Conservation (phyloP, 495 filamentous ascomycete genomes). For the Cairneyella variabilis region DNA sequence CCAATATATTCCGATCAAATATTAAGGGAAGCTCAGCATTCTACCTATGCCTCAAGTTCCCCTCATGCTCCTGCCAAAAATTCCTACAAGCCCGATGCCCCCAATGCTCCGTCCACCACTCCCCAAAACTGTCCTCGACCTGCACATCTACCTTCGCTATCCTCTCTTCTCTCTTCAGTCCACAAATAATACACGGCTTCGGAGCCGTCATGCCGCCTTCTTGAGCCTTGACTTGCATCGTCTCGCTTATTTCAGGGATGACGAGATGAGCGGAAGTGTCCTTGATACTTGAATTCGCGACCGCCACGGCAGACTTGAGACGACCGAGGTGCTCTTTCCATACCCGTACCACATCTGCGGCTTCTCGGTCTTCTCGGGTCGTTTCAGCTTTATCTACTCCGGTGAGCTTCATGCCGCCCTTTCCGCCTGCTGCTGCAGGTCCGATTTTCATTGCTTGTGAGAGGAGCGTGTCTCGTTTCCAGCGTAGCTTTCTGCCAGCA, state of each 20-base stretch:
- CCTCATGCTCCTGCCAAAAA: constrained; percentile 79
- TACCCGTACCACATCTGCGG: constrained; percentile 64
- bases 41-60: constrained; percentile 61
- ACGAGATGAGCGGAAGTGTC: constrained; percentile 31
- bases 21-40: too few relatives aligned
- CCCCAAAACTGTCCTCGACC: constrained; percentile 85
- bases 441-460: constrained; percentile 86
- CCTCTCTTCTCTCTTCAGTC: constrained; percentile 81
- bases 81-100: constrained; percentile 72
- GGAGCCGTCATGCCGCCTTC: constrained; percentile 66
- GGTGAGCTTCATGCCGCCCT: constrained; percentile 83
- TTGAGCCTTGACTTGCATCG: constrained; percentile 54
- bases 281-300: constrained; percentile 39
- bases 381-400: constrained; percentile 75
- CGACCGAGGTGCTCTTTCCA: constrained; percentile 70
- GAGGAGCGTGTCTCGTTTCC: constrained; percentile 85
- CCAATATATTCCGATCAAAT: too few relatives aligned
- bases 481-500: constrained; percentile 78
- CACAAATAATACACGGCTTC: constrained; percentile 83
- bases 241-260: constrained; percentile 67
- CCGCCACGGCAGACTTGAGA: constrained; percentile 54
- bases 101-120: constrained; percentile 96
- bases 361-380: constrained; percentile 83
- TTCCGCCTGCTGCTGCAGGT: constrained; percentile 58
- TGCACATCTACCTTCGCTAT: constrained; percentile 68